A percentile compares a stretch with the other conserved stretches of the same genome.
Conservation (phyloP, 2,329 filamentous ascomycete genomes). For the Neofusicoccum sp. region DNA sequence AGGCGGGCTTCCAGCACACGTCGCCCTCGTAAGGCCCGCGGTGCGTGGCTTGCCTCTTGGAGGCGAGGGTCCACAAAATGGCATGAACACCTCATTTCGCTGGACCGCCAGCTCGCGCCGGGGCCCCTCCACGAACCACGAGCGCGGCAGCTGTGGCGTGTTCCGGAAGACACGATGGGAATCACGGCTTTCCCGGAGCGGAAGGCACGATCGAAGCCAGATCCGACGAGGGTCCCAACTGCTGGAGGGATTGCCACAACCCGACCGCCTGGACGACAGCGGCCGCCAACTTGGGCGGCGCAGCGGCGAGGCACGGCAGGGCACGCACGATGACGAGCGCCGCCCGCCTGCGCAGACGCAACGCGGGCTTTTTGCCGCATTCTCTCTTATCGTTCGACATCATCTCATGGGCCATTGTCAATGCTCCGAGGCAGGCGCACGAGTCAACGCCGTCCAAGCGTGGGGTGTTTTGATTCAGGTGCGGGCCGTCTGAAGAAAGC, state of each 20-base stretch:
- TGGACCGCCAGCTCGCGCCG: conserved; percentile 11
- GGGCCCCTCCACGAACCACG: conserved; percentile 14
- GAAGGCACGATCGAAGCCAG: conserved; percentile 15
- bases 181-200: conserved; percentile 15
- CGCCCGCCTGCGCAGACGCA: not conserved
- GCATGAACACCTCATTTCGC: conserved; percentile 19
- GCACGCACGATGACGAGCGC: not conserved
- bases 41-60: conserved; percentile 17
- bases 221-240: conserved; percentile 5
- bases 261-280: conserved; percentile 2
- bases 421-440: conserved; percentile 11
- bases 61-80: conserved; percentile 19
- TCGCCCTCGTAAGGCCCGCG: conserved; percentile 10
- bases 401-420: conserved; percentile 3
- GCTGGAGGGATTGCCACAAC: conserved; percentile 8
- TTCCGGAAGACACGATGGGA: conserved; percentile 4
- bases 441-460: conserved; percentile 24
- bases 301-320: not conserved
- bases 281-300: not conserved
- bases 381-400: conserved; percentile 8
- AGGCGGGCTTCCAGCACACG: conserved; percentile 6
- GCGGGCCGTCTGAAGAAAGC: conserved; percentile 26
- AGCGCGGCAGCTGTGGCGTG: conserved; percentile 18
- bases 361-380: not conserved
- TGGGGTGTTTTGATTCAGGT: conserved; percentile 22